phyloP scores from a whole-genome alignment of 2,329 filamentous ascomycete species.

The Fusarium torreyae region DNA sequence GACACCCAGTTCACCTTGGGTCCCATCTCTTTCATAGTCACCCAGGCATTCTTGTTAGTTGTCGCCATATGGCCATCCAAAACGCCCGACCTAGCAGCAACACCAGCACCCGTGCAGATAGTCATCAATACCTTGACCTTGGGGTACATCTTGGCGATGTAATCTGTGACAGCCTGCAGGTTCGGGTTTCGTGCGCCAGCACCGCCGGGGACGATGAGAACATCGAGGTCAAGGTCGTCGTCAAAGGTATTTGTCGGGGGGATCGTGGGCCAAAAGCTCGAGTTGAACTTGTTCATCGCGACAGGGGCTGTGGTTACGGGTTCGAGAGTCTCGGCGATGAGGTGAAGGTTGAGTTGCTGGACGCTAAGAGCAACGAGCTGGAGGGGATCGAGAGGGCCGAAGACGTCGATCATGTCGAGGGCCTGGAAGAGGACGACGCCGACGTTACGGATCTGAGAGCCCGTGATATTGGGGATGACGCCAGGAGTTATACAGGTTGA shows the following conservation, averaged over 20 bases:
- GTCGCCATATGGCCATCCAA: slow-evolving; percentile 74
- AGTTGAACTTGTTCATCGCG: slow-evolving; percentile 53
- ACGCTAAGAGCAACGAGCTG: slow-evolving; percentile 56
- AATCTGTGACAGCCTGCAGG: slow-evolving; percentile 58
- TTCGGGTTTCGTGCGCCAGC: slow-evolving; percentile 60
- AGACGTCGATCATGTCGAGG: slow-evolving; percentile 63
- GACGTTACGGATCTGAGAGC: slow-evolving; percentile 51
- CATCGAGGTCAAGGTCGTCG: slow-evolving; percentile 64
- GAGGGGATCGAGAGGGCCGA: slow-evolving; percentile 63
- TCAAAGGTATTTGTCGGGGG: slow-evolving; percentile 67
- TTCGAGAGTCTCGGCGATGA: slow-evolving; percentile 60
- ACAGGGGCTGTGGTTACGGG: slow-evolving; percentile 57
- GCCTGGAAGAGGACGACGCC: slow-evolving; percentile 62
- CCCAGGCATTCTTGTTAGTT: slow-evolving; percentile 75
- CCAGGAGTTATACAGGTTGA: slow-evolving; percentile 44
- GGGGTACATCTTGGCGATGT: slow-evolving; percentile 58
- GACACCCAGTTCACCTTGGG: slow-evolving; percentile 72
- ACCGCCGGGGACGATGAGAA: slow-evolving; percentile 78
- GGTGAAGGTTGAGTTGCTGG: slow-evolving; percentile 57
- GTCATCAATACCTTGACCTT: slow-evolving; percentile 71
- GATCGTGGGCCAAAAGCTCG: slow-evolving; percentile 56
- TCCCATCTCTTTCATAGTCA: slow-evolving; percentile 62
- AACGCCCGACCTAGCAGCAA: slow-evolving; percentile 72
- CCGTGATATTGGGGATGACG: slow-evolving; percentile 40
- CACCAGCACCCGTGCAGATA: slow-evolving; percentile 75